Base-by-base conservation (phyloP, 441 rosid species). In the Macaranga tanarius region DNA sequence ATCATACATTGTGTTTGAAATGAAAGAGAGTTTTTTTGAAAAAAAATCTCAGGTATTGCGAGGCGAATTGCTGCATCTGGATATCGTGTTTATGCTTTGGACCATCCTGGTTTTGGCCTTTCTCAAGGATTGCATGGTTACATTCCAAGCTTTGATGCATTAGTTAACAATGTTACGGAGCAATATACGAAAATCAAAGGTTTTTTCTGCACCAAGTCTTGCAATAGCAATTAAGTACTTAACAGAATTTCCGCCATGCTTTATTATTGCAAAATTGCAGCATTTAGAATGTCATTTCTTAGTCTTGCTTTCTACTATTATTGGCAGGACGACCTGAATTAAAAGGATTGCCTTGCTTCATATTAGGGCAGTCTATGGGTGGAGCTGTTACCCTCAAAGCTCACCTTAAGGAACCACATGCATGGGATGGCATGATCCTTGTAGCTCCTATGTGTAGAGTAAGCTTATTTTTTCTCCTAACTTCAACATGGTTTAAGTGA, bases 361-460 rank as follows among this genome's bases (percentile, higher is more conserved):
- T 94, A 60, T 55, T 92, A 74, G 99, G 97, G 62, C 97, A 94
- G 85, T 94, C 99, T 69, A 92, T 90, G 97, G 99, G 99, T 73
- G 99, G 99, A 81, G 99, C 99, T 67, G 79, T 94, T 79, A 77
- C 97, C 55, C 82, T 94, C 73, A 94, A 92, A 81, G 88, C 76
- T 76, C 95, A 90, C 82, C 81, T 92, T 20, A 92, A 86, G 84
- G 85, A 86, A 66, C 87, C 89, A 1, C 42, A 25, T 48, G 84
- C 67, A 64, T 87, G 97, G 97, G 96, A 95, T 80, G 99, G 99
- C 70, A 79, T 90, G 26, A 58, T 95, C 80, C 97, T 95, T 73
- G 85, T 95, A n/a, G 97, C 97, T n/a, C 97, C 97, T 11, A 89
- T 95, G 99, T 95, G 99, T 82, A 92, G 89, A 92, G 99, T 95